Percentiles rank a stretch among this genome's conserved stretches.
Evolutionary conservation across 352 stramenopile species (phyloP).

Genomic region (Pythium brachiatum): DNA sequence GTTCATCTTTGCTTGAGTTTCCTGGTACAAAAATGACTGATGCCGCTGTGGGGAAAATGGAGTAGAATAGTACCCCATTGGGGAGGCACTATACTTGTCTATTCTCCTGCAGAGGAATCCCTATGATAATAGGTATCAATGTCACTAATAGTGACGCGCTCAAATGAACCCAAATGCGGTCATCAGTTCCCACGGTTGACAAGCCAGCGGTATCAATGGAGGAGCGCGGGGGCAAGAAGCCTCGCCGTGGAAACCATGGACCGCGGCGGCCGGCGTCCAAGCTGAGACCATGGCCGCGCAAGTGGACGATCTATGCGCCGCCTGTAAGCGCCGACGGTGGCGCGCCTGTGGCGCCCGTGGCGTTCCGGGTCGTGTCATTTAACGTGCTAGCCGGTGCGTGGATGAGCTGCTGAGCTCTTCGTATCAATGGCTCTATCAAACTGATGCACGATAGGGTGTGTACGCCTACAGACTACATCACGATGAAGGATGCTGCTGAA

Average conservation of each 20-base stretch:
- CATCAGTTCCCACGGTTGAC: too few relatives aligned
- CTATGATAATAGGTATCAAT: too few relatives aligned
- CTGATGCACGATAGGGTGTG: neutral
- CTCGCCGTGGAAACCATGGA: neutral
- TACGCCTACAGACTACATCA: constrained; percentile 60
- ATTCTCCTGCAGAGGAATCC: too few relatives aligned
- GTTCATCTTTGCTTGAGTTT: constrained; percentile 51
- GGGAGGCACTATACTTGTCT: neutral
- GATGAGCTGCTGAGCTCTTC: neutral
- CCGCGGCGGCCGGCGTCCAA: neutral
- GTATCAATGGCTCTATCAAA: too few relatives aligned
- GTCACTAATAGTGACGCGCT: neutral
- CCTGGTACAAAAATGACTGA: neutral
- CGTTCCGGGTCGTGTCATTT: constrained; percentile 69
- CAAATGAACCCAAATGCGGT: neutral
- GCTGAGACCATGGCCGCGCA: constrained; percentile 24
- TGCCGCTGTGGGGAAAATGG: neutral
- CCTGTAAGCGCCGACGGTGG: constrained; percentile 24
- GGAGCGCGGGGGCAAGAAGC: neutral
- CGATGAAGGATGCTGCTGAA: constrained; percentile 27
- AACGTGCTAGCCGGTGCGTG: constrained; percentile 60
- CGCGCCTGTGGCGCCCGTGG: constrained; percentile 25
- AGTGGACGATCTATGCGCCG: constrained; percentile 53
- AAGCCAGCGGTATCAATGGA: constrained; percentile 9
- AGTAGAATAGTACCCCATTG: neutral